phyloP scores from a whole-genome alignment of 1,139 yeast genomes.

The Lodderomyces beijingensis region DNA sequence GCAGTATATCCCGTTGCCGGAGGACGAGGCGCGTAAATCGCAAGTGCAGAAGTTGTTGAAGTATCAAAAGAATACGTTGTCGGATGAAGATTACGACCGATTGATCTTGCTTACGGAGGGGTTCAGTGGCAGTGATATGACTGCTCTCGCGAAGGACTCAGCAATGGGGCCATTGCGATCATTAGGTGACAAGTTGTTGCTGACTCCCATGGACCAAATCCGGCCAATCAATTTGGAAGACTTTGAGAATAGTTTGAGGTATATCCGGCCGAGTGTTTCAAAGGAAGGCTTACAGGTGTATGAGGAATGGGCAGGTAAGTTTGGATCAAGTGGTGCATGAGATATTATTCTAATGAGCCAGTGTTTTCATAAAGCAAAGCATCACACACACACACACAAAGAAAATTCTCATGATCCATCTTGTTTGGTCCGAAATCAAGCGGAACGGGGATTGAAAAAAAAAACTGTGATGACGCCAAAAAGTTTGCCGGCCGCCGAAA shows the following conservation, averaged over 20 bases:
- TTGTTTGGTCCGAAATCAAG: too few species aligned
- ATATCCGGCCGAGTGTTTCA: conserved; percentile 90
- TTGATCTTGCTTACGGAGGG: conserved; percentile 69
- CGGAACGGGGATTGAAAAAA: too few species aligned
- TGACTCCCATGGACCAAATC: conserved; percentile 82
- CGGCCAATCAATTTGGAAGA: conserved; percentile 76
- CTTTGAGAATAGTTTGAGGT: conserved; percentile 70
- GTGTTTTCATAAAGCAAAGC: too few species aligned
- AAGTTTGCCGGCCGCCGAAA: too few species aligned
- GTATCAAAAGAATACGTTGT: conserved; percentile 71
- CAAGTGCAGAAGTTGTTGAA: conserved; percentile 69
- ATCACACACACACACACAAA: too few species aligned
- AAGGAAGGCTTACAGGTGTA: conserved; percentile 70
- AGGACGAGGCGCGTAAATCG: conserved; percentile 69
- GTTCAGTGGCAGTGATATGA: conserved; percentile 89
- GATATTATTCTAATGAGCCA: too few species aligned
- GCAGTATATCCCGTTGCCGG: conserved; percentile 94
- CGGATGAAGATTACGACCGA: conserved; percentile 56
- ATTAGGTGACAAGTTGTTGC: conserved; percentile 79
- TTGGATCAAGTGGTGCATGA: conserved; percentile 88
- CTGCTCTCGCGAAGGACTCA: conserved; percentile 94
- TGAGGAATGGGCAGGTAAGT: conserved; percentile 87
- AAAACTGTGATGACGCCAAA: too few species aligned
- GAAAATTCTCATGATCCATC: too few species aligned
- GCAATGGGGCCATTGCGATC: conserved; percentile 97